Evolutionary conservation across 2,329 filamentous ascomycete species (phyloP), one percentile per base, ranked within the genome.

Genomic region (Meredithiella fracta): DNA sequence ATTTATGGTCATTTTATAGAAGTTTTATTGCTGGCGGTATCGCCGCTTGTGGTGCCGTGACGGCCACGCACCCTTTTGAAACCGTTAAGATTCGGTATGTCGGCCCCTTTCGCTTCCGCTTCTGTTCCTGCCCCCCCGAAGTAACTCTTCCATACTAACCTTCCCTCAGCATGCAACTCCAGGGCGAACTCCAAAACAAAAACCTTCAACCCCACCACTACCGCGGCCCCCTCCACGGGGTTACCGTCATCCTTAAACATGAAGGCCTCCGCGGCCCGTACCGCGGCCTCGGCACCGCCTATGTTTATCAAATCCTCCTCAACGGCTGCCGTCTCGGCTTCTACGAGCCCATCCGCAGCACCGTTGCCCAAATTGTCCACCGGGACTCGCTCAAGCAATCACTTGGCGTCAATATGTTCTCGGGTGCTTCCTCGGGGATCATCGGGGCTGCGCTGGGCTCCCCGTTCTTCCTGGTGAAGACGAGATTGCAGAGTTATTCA

Each of bases 391-490:
- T 76, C n/a, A 77, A 83, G 26, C 92, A 98, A 69, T 91, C 82
- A 62, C 77, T 97, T 58, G 85, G 80, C 37, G 78, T 97, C 70
- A 98, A 98, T 72, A 88, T 98, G 73, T 84, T 96, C 67, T 85
- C 88, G 57, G 92, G 92, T 63, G 92, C 92, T 20, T 73, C 79
- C 11, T 95, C 89, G 2, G 92, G 92, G 55, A 80, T 98, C 60
- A 78, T 98, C 58, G 92, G 92, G 61, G 92, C 91, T 7, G 86
- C 86, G n/a, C 85, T 86, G 22, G 92, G 91, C 40, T 94, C 87
- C 55, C 92, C 92, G 1, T 97, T 98, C 71, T 98, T 98, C 77
- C 80, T 98, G 55, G 85, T 97, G 67, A 98, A 98, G 75, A 98
- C 92, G 2, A 81, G 92, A 47, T 75, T 98, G 58, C 92, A 98